Evolutionary conservation across 2,329 filamentous ascomycete species (phyloP), one percentile per base, ranked within the genome.

Genomic region (Scytalidium sp.): DNA sequence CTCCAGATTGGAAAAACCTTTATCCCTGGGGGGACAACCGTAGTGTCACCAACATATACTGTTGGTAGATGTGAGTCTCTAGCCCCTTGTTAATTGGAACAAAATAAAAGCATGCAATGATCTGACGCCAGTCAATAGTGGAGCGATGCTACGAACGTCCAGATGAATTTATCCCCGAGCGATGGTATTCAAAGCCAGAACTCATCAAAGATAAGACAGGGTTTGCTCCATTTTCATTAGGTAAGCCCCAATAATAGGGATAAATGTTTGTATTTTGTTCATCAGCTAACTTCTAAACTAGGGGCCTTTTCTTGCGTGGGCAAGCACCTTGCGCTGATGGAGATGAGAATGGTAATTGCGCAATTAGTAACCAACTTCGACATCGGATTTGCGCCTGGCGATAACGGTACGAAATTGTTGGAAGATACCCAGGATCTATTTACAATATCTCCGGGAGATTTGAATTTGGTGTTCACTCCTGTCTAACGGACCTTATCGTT

Each of bases 301-400:
- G 60, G 55, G 47, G 45, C 23, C 13, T 48, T 48, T 19, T 27
- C 27, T 11, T 51, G 50, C 19, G 40, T 51, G 21, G 50, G 50
- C 19, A 50, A 50, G 25, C 36, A 41, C 13, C 46, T 52, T 19
- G 50, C 46, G 15, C 27, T 46, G 10, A 42, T 50, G 32, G 47
- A 50, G 19, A n/a, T 52, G 29, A 43, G 50, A 3, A 20, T 41
- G 13, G 47, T 50, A 13, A 27, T 25, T 2, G 47, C 50, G 11
- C 25, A 43, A 9, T 8, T 44, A 6, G 46, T 52, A 2, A 43
- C 36, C 1, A n/a, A 46, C 17, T 52, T 46, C 15, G 43, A 52
- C 11, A 41, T 51, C 29, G 41, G 25, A 3, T 51, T 51, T 39
- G 41, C 50, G 1, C 45, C 42, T 10, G 50, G 50, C 3, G 45